Evolutionary conservation across 2,329 filamentous ascomycete species (phyloP).

Genomic region (Calonectria pseudoturangicola): DNA sequence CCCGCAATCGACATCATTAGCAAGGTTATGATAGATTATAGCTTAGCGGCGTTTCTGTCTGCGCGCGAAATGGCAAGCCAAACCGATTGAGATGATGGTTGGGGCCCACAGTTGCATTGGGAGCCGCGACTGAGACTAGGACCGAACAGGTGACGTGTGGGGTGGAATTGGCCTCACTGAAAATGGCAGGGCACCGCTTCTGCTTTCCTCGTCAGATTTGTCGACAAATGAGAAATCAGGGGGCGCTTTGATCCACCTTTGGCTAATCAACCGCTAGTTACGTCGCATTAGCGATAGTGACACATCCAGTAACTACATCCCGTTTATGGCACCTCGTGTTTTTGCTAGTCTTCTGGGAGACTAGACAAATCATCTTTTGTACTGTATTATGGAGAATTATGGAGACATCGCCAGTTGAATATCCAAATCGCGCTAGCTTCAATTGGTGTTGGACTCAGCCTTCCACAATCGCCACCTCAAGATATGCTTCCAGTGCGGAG

Average conservation of each 20-base stretch:
- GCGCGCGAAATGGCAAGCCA: background rate
- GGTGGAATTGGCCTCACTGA: background rate
- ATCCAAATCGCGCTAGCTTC: too few relatives aligned
- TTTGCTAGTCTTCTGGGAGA: too few relatives aligned
- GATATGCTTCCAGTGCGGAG: too few relatives aligned
- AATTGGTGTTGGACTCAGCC: too few relatives aligned
- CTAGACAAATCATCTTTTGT: too few relatives aligned
- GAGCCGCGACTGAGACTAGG: background rate
- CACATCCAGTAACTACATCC: too few relatives aligned
- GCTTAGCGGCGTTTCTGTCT: background rate
- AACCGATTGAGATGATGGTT: background rate
- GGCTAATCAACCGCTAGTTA: background rate
- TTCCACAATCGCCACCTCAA: too few relatives aligned
- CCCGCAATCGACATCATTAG: too few relatives aligned
- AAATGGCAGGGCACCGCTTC: conserved; percentile 9
- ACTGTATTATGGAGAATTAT: too few relatives aligned
- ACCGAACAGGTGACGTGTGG: background rate
- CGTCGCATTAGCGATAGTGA: background rate
- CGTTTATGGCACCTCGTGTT: too few relatives aligned
- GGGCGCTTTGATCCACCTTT: background rate
- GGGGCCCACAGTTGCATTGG: background rate
- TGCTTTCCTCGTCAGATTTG: background rate
- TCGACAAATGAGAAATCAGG: background rate
- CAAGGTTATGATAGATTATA: too few relatives aligned
- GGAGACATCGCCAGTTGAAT: too few relatives aligned